phyloP scores from a whole-genome alignment of 495 filamentous ascomycete genomes.

The Aspergillus conjunctus region DNA sequence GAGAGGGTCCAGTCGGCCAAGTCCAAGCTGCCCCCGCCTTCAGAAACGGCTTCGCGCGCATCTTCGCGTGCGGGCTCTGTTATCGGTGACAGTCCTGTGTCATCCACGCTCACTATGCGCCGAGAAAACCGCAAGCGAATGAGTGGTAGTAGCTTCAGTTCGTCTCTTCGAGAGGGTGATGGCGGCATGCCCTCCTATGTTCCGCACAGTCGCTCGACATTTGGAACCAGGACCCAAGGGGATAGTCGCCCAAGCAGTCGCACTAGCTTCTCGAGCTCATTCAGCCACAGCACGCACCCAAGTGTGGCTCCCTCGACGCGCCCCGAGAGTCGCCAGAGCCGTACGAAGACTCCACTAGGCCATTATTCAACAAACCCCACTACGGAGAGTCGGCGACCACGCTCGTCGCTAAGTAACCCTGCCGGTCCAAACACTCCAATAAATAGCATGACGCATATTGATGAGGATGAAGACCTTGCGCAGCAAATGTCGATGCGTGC shows the following conservation, averaged over 20 bases:
- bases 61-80: slow-evolving; percentile 67
- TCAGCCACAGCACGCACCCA: slow-evolving; percentile 46
- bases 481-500: slow-evolving; percentile 41
- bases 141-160: slow-evolving; percentile 61
- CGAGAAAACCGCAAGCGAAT: slow-evolving; percentile 67
- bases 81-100: slow-evolving; percentile 58
- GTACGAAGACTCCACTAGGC: slow-evolving; percentile 65
- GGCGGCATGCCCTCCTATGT: slow-evolving; percentile 45
- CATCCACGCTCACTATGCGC: slow-evolving; percentile 75
- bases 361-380: slow-evolving; percentile 50
- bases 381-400: slow-evolving; percentile 49
- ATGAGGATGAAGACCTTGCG: slow-evolving; percentile 44
- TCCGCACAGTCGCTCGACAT: slow-evolving; percentile 51
- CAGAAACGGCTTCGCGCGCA: slow-evolving; percentile 74
- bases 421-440: slow-evolving; percentile 34
- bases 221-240: slow-evolving; percentile 45
- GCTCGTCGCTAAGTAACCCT: slow-evolving; percentile 51
- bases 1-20: slow-evolving; percentile 90
- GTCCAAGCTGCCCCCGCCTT: slow-evolving; percentile 84
- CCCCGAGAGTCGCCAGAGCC: slow-evolving; percentile 72
- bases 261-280: slow-evolving; percentile 48
- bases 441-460: slow-evolving; percentile 46
- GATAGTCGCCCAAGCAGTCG: slow-evolving; percentile 52
- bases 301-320: slow-evolving; percentile 34
- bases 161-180: slow-evolving; percentile 54